These are phyloP conservation scores for Aspergillus floridensis DNA, from an alignment of 2,329 filamentous ascomycete genomes.

Conservation along the genomic window DNA sequence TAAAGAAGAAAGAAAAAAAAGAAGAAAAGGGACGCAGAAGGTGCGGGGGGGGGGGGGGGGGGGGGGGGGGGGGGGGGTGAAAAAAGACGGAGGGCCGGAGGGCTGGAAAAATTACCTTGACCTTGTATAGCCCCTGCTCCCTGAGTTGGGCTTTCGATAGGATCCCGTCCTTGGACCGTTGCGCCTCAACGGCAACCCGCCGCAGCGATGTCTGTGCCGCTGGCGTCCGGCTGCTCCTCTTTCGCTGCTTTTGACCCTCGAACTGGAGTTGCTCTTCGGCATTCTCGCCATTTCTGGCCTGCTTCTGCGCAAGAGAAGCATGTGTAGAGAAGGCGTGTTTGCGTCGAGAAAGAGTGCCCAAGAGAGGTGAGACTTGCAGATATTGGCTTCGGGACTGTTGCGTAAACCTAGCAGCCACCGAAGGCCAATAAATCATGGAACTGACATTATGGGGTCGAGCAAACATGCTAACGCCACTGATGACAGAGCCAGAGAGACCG, in stretches of 20 bases:
- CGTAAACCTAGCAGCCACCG: slow-evolving; percentile 21
- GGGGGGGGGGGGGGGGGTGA: no score
- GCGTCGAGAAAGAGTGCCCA: slow-evolving; percentile 45
- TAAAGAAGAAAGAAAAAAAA: no score
- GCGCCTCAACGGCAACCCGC: slow-evolving; percentile 81
- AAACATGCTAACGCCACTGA: slow-evolving; percentile 35
- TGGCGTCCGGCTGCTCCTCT: slow-evolving; percentile 50
- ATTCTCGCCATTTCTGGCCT: slow-evolving; percentile 18
- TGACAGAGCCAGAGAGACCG: neutral
- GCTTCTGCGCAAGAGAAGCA: slow-evolving; percentile 49
- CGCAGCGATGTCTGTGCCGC: slow-evolving; percentile 72
- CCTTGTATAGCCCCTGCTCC: slow-evolving; percentile 36
- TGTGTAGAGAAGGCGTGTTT: slow-evolving; percentile 68
- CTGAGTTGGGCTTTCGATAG: slow-evolving; percentile 46
- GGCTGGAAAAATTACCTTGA: slow-evolving; percentile 29
- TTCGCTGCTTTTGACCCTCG: slow-evolving; percentile 41
- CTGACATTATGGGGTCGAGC: slow-evolving; percentile 32
- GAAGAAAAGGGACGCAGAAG: no score
- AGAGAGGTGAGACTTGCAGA: slow-evolving; percentile 34
- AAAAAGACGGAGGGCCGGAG: neutral
- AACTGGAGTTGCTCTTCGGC: slow-evolving; percentile 11
- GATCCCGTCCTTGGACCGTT: slow-evolving; percentile 57
- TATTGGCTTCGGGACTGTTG: slow-evolving; percentile 34
- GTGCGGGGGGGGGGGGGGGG: no score
- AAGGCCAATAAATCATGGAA: slow-evolving; percentile 31